A percentile compares a stretch with the other conserved stretches of the same genome.
phyloP scores from a whole-genome alignment of 148 eudicot species.

The Chenopodium suecicum region DNA sequence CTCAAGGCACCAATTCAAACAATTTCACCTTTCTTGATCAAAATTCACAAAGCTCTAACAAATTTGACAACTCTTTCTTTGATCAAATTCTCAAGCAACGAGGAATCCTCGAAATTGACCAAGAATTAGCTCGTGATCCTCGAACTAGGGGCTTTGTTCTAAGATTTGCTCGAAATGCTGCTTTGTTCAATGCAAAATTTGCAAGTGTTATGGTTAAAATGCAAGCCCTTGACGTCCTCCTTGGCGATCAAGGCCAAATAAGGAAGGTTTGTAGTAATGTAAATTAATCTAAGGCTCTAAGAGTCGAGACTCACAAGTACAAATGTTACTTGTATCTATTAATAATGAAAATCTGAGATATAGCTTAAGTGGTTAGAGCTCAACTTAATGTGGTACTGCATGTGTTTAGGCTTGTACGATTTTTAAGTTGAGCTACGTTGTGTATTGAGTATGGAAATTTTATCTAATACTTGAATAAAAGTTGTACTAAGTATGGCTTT shows the following conservation, averaged over 20 bases:
- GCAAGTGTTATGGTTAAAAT: slow-evolving; percentile 23
- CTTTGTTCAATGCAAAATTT: slow-evolving; percentile 17
- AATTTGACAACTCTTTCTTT: slow-evolving; percentile 29
- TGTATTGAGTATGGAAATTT: too few species aligned
- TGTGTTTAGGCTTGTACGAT: too few species aligned
- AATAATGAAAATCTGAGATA: too few species aligned
- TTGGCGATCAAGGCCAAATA: slow-evolving; percentile 45
- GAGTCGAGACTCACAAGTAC: not conserved
- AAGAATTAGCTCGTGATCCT: slow-evolving; percentile 14
- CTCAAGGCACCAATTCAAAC: slow-evolving; percentile 14
- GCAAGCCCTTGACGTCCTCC: slow-evolving; percentile 34
- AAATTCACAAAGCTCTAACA: slow-evolving; percentile 14
- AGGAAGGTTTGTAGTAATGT: slow-evolving; percentile 42
- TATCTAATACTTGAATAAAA: too few species aligned
- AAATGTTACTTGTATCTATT: too few species aligned
- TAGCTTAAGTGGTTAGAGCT: too few species aligned
- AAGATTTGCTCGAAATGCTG: slow-evolving; percentile 12
- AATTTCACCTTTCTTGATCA: slow-evolving; percentile 28
- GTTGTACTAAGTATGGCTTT: too few species aligned
- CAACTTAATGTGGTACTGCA: too few species aligned
- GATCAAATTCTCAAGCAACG: slow-evolving; percentile 21
- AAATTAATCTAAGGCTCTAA: slow-evolving; percentile 18
- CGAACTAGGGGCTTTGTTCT: slow-evolving; percentile 17
- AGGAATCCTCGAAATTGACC: slow-evolving; percentile 27
- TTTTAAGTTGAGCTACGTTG: too few species aligned